These are phyloP conservation scores for Phytophthora foliorum DNA, from an alignment of 352 stramenopile genomes.

Conservation along the genomic window DNA sequence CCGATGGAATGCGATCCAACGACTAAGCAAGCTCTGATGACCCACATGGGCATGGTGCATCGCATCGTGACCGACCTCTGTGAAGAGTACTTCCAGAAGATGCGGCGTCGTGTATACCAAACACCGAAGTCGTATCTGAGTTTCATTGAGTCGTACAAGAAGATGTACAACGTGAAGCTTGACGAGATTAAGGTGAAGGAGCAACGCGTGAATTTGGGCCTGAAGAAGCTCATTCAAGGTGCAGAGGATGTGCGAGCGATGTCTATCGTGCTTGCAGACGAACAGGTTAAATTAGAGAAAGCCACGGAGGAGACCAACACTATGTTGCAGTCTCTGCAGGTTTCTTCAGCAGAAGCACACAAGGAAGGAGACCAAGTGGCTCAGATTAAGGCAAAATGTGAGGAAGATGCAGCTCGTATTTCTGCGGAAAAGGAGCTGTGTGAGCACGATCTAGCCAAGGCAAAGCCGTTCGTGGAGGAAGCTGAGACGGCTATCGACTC, in stretches of 20 bases:
- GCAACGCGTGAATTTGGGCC: slow-evolving; percentile 95
- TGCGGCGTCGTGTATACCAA: slow-evolving; percentile 98
- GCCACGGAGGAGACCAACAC: slow-evolving; percentile 97
- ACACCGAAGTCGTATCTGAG: slow-evolving; percentile 99
- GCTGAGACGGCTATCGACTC: slow-evolving; percentile 98
- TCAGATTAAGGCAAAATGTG: slow-evolving; percentile 97
- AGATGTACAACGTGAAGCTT: slow-evolving; percentile 96
- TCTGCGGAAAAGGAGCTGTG: slow-evolving; percentile 96
- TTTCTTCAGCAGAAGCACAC: slow-evolving; percentile 96
- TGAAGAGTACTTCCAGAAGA: slow-evolving; percentile 98
- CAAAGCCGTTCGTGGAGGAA: slow-evolving; percentile 98
- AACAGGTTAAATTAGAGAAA: slow-evolving; percentile 97
- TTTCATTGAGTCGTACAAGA: slow-evolving; percentile 99
- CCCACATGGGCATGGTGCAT: slow-evolving; percentile 98
- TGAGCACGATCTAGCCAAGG: slow-evolving; percentile 97
- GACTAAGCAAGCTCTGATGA: slow-evolving; percentile 93
- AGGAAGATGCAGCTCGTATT: slow-evolving; percentile 96
- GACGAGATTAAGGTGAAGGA: slow-evolving; percentile 98
- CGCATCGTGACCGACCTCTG: slow-evolving; percentile 97
- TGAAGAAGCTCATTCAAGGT: slow-evolving; percentile 98
- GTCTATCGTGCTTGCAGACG: slow-evolving; percentile 96
- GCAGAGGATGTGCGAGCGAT: slow-evolving; percentile 97
- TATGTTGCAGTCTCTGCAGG: slow-evolving; percentile 97
- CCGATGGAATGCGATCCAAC: slow-evolving; percentile 94
- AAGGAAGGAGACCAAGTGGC: slow-evolving; percentile 97